Evolutionary conservation across 1,139 yeast species (phyloP), one percentile per base, ranked within the genome.

Genomic region (Blastobotrys aristatus): DNA sequence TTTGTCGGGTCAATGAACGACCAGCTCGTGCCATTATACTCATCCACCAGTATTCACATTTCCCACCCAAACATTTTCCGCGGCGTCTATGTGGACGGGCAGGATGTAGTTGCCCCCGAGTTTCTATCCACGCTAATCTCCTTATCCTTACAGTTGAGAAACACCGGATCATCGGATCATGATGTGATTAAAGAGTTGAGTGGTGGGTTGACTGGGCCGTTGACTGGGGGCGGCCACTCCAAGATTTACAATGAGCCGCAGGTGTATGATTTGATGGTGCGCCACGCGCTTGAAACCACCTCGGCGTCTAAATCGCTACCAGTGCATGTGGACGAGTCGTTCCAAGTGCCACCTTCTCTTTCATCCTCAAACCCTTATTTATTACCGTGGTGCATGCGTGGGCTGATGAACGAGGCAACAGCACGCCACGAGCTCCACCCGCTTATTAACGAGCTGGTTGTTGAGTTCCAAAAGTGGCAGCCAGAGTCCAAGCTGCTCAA

Each of bases 201-300:
- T 50, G 76, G 80, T 16, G 79, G 90, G 0, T 71, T 92, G 54
- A 92, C 95, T 0, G 97, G 97, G 0, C 84, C 96, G 2, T 70
- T 92, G 48, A 90, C 96, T 0, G 96, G 97, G 2, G 92, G 95
- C 14, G 97, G 97, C 0, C 97, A 92, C 64, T 89, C 97, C 0
- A 83, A 79, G 55, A 81, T 92, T 40, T 92, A 92, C 65, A 85
- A 85, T 59, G 96, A 87, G 57, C 80, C 83, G 4, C 77, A 81
- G 50, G 97, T 92, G 0, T 92, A 92, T 62, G 89, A 83, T 55
- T 64, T 87, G 54, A 96, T 94, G 0, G 61, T 90, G 45, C 76
- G 80, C 51, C 84, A 85, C 62, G 77, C 86, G 1, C 66, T 90
- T 30, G 90, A 85, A 57, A 88, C 97, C 0, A 80, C 83, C 32